Percentiles rank a stretch among this genome's conserved stretches.
phyloP scores from a whole-genome alignment of 1,284 basidiomycete species.

The Hymenochaete sp. region DNA sequence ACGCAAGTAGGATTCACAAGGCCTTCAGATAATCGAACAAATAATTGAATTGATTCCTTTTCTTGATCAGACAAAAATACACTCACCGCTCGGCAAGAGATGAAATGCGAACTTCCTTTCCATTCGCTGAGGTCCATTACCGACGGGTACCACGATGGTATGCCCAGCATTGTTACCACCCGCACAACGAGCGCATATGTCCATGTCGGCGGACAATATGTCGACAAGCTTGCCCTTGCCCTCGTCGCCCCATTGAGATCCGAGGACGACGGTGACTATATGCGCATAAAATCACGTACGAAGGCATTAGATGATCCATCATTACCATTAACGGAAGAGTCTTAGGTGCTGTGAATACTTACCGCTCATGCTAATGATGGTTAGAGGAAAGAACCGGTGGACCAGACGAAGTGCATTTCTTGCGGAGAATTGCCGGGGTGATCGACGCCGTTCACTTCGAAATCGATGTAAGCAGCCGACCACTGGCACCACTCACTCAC shows the following conservation, averaged over 20 bases:
- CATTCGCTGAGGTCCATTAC: slow-evolving; percentile 51
- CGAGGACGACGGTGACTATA: slow-evolving; percentile 70
- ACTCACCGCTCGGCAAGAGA: slow-evolving; percentile 84
- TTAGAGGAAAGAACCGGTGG: not conserved
- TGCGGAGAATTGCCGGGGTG: not conserved
- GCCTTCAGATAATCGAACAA: slow-evolving; percentile 38
- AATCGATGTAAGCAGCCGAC: too few species aligned
- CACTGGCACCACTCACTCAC: not conserved
- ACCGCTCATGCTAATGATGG: slow-evolving; percentile 23
- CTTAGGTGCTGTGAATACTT: too few species aligned
- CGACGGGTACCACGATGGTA: slow-evolving; percentile 86
- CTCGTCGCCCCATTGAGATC: slow-evolving; percentile 93
- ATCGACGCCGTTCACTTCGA: not conserved
- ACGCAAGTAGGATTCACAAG: slow-evolving; percentile 84
- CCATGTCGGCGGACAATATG: slow-evolving; percentile 79
- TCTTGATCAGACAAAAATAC: slow-evolving; percentile 4
- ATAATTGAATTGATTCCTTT: not conserved
- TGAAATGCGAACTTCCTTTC: slow-evolving; percentile 93
- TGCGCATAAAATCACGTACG: slow-evolving; percentile 1
- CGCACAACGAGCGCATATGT: slow-evolving; percentile 93
- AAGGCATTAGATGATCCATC: too few species aligned
- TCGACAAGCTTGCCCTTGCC: slow-evolving; percentile 96
- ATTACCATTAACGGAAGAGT: too few species aligned
- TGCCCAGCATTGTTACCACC: slow-evolving; percentile 99
- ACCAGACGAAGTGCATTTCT: slow-evolving; percentile 6